Percentiles rank a stretch among this genome's conserved stretches.
Evolutionary conservation across 108 stramenopile species (phyloP).

Genomic region (Heterococcus sp.): DNA sequence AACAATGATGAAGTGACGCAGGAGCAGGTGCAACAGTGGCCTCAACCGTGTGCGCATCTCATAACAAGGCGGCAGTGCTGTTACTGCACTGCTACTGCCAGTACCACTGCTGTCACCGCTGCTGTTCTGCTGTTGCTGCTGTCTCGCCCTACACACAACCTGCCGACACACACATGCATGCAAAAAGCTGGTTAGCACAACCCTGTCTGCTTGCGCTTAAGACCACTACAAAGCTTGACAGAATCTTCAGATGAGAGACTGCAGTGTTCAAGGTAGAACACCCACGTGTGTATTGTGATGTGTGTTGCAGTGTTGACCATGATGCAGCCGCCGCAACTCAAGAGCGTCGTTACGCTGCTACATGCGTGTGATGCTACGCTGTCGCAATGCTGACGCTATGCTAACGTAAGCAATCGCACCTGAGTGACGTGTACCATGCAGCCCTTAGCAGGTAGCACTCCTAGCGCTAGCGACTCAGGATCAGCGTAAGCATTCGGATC

Average conservation of each 20-base stretch:
- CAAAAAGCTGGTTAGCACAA: no score
- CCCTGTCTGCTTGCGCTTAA: no score
- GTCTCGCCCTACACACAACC: constrained; percentile 22
- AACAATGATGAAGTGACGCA: constrained; percentile 34
- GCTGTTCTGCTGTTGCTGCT: not conserved
- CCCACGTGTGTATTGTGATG: no score
- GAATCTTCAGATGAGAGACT: no score
- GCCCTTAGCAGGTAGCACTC: constrained; percentile 29
- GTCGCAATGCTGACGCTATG: no score
- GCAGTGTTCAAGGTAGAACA: no score
- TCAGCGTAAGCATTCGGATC: constrained; percentile 1
- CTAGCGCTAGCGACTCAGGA: constrained; percentile 14
- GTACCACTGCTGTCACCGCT: not conserved
- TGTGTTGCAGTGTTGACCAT: no score
- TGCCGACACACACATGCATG: not conserved
- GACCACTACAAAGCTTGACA: no score
- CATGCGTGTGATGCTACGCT: no score
- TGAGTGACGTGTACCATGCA: constrained; percentile 31
- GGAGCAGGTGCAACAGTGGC: constrained; percentile 35
- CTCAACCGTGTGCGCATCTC: constrained; percentile 30
- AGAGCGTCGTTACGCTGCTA: no score
- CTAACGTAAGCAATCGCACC: no score
- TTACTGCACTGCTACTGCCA: not conserved
- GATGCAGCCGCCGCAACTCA: no score
- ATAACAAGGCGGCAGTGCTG: constrained; percentile 29